Evolutionary conservation across 805 yeast genomes (phyloP).

Genomic region (Candida ficus): DNA sequence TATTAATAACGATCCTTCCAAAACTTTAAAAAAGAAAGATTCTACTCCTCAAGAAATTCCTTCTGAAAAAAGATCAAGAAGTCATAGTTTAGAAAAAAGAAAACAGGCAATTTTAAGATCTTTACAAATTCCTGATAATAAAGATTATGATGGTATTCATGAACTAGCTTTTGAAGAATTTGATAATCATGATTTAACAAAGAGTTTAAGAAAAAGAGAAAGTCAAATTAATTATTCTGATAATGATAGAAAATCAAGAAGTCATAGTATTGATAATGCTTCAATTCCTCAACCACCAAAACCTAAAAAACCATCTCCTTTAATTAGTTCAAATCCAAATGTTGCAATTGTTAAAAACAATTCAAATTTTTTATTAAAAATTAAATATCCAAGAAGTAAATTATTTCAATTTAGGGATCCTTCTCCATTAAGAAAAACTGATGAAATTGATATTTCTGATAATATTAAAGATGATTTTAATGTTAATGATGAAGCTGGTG

Average conservation of each 20-base stretch:
- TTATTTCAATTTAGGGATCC: constrained; percentile 24
- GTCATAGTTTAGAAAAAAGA: constrained; percentile 9
- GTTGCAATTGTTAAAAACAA: constrained; percentile 16
- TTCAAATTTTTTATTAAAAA: constrained; percentile 21
- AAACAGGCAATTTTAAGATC: constrained; percentile 23
- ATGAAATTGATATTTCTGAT: constrained; percentile 17
- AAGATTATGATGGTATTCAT: constrained; percentile 31
- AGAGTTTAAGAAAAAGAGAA: constrained; percentile 14
- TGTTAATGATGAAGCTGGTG: constrained; percentile 16
- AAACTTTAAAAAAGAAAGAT: neutral
- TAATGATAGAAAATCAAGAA: constrained; percentile 6
- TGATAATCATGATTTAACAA: constrained; percentile 8
- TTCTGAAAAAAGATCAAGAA: neutral
- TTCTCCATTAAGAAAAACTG: constrained; percentile 17
- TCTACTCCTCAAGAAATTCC: neutral
- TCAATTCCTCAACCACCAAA: neutral
- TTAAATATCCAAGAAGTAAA: constrained; percentile 13
- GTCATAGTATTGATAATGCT: neutral
- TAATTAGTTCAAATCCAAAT: constrained; percentile 18
- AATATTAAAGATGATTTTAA: constrained; percentile 23
- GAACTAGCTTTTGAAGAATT: constrained; percentile 27
- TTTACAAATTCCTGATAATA: constrained; percentile 34
- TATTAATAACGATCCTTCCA: neutral
- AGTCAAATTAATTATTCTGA: neutral
- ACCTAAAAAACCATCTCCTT: neutral